A percentile compares a stretch with the other conserved stretches of the same genome.
Conservation (phyloP, 805 yeast species). For the Candida loeiensis region DNA sequence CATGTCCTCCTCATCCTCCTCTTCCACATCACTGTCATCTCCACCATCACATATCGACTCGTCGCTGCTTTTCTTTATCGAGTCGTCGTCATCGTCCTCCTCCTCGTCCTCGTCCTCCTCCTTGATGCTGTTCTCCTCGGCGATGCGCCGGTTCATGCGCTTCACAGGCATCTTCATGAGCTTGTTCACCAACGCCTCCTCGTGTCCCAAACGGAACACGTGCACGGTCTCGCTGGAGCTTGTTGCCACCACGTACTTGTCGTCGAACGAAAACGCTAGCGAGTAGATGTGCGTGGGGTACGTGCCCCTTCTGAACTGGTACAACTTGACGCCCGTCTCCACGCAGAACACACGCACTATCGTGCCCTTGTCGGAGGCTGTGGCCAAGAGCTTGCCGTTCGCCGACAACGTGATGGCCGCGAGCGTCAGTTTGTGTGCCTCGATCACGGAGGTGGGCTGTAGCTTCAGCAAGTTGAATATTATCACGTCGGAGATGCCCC, state of each 20-base stretch:
- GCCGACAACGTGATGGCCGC: conserved; percentile 64
- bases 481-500: conserved; percentile 63
- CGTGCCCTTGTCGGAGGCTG: conserved; percentile 89
- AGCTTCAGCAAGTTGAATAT: conserved; percentile 73
- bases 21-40: conserved; percentile 15
- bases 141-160: conserved; percentile 16
- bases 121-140: conserved; percentile 22
- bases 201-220: conserved; percentile 70
- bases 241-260: conserved; percentile 72
- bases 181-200: conserved; percentile 36
- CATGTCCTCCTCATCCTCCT: conserved; percentile 21
- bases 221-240: conserved; percentile 92
- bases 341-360: conserved; percentile 78
- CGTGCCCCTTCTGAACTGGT: conserved; percentile 80
- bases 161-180: conserved; percentile 17
- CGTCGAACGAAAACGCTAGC: conserved; percentile 68
- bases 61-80: conserved; percentile 11
- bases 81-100: conserved; percentile 15
- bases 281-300: conserved; percentile 80
- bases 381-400: conserved; percentile 79
- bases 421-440: conserved; percentile 80
- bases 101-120: conserved; percentile 16
- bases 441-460: conserved; percentile 74
- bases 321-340: conserved; percentile 56
- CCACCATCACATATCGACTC: conserved; percentile 16